Percentiles rank a stretch among this genome's conserved stretches.
These are phyloP conservation scores for Dactylellina sp. DNA, from an alignment of 2,329 filamentous ascomycete genomes.

Conservation along the genomic window DNA sequence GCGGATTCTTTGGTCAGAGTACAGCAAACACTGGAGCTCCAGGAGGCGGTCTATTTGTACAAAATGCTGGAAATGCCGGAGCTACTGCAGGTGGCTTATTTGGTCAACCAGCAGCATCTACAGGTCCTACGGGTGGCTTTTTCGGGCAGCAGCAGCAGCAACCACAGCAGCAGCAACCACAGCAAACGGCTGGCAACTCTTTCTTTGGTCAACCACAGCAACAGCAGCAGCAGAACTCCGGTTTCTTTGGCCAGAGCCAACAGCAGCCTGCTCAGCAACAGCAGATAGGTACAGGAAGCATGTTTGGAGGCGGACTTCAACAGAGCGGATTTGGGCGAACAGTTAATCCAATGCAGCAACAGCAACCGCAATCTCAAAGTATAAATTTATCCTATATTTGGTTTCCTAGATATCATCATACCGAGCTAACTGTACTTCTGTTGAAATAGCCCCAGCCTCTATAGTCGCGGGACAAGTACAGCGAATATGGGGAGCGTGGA, in stretches of 20 bases:
- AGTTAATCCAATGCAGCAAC: conserved; percentile 53
- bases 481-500: conserved; percentile 79
- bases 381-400: conserved; percentile 9
- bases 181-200: conserved; percentile 43
- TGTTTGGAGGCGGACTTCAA: conserved; percentile 44
- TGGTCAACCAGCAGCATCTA: conserved; percentile 44
- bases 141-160: conserved; percentile 55
- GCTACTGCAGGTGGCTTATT: conserved; percentile 55
- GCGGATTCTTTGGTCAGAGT: conserved; percentile 45
- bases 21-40: conserved; percentile 25
- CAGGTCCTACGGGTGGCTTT: conserved; percentile 36
- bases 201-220: conserved; percentile 61
- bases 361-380: conserved; percentile 53
- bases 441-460: conserved; percentile 28
- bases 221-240: conserved; percentile 62
- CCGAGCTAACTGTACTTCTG: conserved; percentile 16
- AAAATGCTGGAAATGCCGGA: conserved; percentile 55
- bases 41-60: conserved; percentile 58
- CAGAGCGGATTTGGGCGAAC: conserved; percentile 56
- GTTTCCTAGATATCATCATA: neutral
- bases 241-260: conserved; percentile 42
- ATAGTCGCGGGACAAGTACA: conserved; percentile 70
- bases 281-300: conserved; percentile 32
- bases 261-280: conserved; percentile 57
- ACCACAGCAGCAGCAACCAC: conserved; percentile 54